A percentile compares a stretch with the other conserved stretches of the same genome.
These are phyloP conservation scores for Termitomyces sp. DNA, from an alignment of 768 basidiomycete genomes.

Conservation along the genomic window DNA sequence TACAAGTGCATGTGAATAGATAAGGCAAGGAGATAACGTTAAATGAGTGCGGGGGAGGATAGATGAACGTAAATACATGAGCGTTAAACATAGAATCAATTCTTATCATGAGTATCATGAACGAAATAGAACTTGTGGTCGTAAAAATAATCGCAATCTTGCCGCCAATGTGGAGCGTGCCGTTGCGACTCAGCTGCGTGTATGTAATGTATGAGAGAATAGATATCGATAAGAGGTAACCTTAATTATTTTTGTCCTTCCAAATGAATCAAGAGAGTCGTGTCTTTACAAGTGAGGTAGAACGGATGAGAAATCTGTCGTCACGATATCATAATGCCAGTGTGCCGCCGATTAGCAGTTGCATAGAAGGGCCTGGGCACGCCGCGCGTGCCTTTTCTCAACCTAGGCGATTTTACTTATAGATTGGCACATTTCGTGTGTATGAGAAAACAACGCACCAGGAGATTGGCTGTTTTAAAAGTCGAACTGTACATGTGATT, in stretches of 20 bases:
- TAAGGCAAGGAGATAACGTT: not conserved
- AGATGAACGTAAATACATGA: not conserved
- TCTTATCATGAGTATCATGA: not conserved
- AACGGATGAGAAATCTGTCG: not conserved
- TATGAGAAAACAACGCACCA: slow-evolving; percentile 40
- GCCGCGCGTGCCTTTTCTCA: slow-evolving; percentile 52
- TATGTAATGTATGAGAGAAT: not conserved
- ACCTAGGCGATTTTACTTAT: slow-evolving; percentile 37
- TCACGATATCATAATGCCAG: slow-evolving; percentile 1
- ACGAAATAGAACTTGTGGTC: not conserved
- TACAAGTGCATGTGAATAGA: not conserved
- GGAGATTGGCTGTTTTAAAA: slow-evolving; percentile 77
- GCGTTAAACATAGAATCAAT: not conserved
- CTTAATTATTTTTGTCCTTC: not conserved
- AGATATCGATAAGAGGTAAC: not conserved
- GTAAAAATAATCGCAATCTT: not conserved
- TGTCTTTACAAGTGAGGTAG: slow-evolving; percentile 5
- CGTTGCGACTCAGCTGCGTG: not conserved
- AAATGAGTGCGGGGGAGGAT: not conserved
- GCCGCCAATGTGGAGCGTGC: not conserved
- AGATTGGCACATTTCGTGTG: not conserved
- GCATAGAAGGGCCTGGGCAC: slow-evolving; percentile 55
- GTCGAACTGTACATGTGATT: slow-evolving; percentile 86
- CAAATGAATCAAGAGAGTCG: not conserved
- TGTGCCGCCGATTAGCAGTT: slow-evolving; percentile 39